Base-by-base conservation (phyloP, 331 rosid genomes). In the Malus hybrid region DNA sequence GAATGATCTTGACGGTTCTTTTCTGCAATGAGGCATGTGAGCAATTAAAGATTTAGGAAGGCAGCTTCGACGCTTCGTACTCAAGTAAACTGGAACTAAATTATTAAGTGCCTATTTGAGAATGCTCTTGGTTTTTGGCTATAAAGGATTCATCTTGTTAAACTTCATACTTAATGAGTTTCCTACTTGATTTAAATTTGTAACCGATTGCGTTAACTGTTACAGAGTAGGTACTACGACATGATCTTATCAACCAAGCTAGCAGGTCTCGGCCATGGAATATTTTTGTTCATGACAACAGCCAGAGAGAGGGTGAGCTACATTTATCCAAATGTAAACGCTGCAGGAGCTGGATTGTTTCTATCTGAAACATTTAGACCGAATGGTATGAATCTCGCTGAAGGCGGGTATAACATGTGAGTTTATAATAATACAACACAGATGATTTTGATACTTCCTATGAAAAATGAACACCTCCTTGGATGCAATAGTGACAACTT, bases 261-360 rank as follows among this genome's bases (percentile, higher is more conserved):
- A 73, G 98, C 97, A 67, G 98, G 97, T 63, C 42, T 91, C n/a
- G 97, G 98, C 54, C 98, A 93, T 82, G 97, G 89, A 12, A 78
- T 81, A 24, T 93, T 91, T 83, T 74, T 93, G 85, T 93, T 91
- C 59, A 83, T 93, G 98, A 85, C 96, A 73, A 83, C 96, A 14
- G 98, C 98, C 15, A 71, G 96, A 50, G 97, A 91, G 28, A 86
- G 90, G 80, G 97, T 91, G 36, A 90, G 98, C 85, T 93, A 93
- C 48, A 71, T 88, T 50, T 91, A 88, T 76, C 98, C 97, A 55
- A 87, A 93, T 71, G 98, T 90, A 78, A 93, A 93, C 80, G 90
- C 95, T 36, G 98, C 95, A 54, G 98, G 98, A 65, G 98, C 96
- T 46, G 97, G 94, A 83, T 76, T 90, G 54, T 81, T 93, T 76